Conservation (phyloP, 2,329 filamentous ascomycete species). For the Pestalotiopsis sp. region DNA sequence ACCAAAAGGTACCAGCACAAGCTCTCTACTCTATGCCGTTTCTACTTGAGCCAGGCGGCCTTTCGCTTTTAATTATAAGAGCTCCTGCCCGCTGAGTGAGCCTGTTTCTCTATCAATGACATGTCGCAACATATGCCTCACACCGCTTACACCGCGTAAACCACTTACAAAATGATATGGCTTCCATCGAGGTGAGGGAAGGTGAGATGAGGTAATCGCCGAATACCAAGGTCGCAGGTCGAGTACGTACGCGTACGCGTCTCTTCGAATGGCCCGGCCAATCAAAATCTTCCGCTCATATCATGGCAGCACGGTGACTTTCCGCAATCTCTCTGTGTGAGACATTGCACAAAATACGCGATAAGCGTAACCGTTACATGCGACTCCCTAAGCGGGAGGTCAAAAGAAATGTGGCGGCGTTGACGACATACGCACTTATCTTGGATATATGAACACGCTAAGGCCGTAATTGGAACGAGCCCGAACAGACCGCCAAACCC, state of each 20-base stretch:
- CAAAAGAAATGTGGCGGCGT: neutral
- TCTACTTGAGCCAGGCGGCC: no score
- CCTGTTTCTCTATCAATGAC: no score
- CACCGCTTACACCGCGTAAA: no score
- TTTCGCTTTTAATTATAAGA: no score
- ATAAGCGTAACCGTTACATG: neutral
- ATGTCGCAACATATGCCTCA: no score
- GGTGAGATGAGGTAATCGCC: neutral
- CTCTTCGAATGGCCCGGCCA: neutral
- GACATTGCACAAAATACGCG: neutral
- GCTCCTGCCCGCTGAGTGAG: no score
- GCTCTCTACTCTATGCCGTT: no score
- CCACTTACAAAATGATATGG: no score
- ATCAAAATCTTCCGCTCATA: neutral
- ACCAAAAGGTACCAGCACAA: neutral
- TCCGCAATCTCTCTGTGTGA: neutral
- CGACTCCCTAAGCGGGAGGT: neutral
- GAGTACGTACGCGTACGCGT: neutral
- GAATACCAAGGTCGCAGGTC: neutral
- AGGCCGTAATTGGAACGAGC: neutral
- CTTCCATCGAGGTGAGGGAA: neutral
- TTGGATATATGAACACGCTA: neutral
- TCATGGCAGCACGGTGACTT: neutral
- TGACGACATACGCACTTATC: neutral
- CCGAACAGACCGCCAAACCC: neutral